phyloP scores from a whole-genome alignment of 495 filamentous ascomycete species.

The Astrocystis sublimbata region DNA sequence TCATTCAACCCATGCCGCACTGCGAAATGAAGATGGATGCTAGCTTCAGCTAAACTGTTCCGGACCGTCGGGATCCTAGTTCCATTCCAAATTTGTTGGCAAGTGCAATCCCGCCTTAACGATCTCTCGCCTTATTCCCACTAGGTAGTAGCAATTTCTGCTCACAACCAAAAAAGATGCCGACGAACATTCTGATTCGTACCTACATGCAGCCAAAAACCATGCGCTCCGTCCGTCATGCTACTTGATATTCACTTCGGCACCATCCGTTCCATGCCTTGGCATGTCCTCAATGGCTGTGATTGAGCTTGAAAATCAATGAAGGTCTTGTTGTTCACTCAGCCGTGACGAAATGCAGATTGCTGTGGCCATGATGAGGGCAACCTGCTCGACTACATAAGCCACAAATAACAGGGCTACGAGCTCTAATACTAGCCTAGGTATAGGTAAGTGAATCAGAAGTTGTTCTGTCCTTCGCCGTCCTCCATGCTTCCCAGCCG shows the following conservation, averaged over 20 bases:
- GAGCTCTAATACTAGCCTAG: not conserved
- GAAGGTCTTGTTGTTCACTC: not conserved
- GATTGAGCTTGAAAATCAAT: not conserved
- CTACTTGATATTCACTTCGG: not conserved
- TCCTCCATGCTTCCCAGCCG: no score
- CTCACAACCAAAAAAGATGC: not conserved
- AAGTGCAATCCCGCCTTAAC: not conserved
- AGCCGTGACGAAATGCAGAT: not conserved
- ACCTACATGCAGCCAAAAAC: not conserved
- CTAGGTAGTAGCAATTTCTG: constrained; percentile 2
- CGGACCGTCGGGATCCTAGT: not conserved
- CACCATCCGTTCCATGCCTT: not conserved
- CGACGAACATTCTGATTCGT: not conserved
- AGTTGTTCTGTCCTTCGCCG: no score
- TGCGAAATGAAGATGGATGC: constrained; percentile 12
- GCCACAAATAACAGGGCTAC: not conserved
- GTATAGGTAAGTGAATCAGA: no score
- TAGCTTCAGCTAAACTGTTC: not conserved
- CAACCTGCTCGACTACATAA: not conserved
- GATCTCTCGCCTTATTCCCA: not conserved
- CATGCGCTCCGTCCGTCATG: no score
- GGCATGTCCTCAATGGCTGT: not conserved
- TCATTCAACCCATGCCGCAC: not conserved
- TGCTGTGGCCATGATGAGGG: not conserved
- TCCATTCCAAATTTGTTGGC: constrained; percentile 9